Conservation (phyloP, 164 flowering plant genomes). For the Houttuynia cordata region DNA sequence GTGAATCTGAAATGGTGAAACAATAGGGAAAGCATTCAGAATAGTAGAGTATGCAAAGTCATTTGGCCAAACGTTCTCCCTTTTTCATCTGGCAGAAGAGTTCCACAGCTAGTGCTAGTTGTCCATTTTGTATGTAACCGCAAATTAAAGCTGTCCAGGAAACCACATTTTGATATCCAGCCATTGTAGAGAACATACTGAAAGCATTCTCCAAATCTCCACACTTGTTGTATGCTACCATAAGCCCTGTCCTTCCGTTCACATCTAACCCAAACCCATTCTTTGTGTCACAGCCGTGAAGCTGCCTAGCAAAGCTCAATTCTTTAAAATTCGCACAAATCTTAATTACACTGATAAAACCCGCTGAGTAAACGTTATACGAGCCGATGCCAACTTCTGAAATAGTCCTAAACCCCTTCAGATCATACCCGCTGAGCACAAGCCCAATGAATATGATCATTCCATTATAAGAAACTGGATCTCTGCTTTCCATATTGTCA, state of each 20-base stretch:
- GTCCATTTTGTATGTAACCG: slow-evolving; percentile 59
- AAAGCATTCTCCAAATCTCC: slow-evolving; percentile 49
- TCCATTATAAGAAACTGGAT: slow-evolving; percentile 65
- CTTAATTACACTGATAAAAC: slow-evolving; percentile 38
- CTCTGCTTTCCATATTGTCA: slow-evolving; percentile 28
- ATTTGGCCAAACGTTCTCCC: slow-evolving; percentile 60
- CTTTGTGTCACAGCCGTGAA: slow-evolving; percentile 52
- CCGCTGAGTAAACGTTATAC: slow-evolving; percentile 31
- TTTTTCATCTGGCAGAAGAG: slow-evolving; percentile 54
- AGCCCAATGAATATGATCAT: slow-evolving; percentile 70
- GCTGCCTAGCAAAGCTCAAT: slow-evolving; percentile 44
- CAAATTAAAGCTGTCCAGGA: slow-evolving; percentile 87
- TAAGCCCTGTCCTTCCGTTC: slow-evolving; percentile 44
- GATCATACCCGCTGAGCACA: slow-evolving; percentile 41
- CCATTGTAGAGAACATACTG: slow-evolving; percentile 34
- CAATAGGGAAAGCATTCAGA: slow-evolving; percentile 44
- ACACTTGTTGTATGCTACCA: slow-evolving; percentile 61
- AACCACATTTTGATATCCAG: slow-evolving; percentile 44
- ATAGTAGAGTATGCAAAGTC: slow-evolving; percentile 67
- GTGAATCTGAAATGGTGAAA: slow-evolving; percentile 60
- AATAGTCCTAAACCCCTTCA: slow-evolving; percentile 52
- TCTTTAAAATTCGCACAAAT: slow-evolving; percentile 45
- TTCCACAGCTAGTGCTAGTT: slow-evolving; percentile 27
- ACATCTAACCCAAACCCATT: slow-evolving; percentile 32
- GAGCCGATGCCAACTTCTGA: slow-evolving; percentile 41